Conservation (phyloP, 2,329 filamentous ascomycete genomes). For the Zymoseptoria pseudotritici region DNA sequence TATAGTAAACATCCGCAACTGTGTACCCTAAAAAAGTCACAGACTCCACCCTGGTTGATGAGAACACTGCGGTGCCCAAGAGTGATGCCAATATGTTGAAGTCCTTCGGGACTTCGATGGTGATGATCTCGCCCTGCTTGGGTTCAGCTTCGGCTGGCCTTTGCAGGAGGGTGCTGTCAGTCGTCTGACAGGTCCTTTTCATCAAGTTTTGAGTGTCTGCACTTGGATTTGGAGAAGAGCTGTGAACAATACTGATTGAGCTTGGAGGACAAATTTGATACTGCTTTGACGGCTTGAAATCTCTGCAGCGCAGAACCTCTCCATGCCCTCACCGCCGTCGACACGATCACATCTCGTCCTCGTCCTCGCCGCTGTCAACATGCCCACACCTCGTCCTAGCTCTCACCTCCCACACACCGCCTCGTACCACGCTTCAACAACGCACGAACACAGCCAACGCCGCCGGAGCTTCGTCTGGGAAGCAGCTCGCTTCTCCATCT, state of each 20-base stretch:
- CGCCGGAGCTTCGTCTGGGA: neutral
- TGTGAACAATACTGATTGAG: neutral
- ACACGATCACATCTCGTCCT: neutral
- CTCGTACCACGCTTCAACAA: neutral
- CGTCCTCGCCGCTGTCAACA: neutral
- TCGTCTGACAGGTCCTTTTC: slow-evolving; percentile 29
- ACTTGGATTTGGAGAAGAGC: slow-evolving; percentile 20
- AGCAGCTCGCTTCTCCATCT: neutral
- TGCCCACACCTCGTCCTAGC: neutral
- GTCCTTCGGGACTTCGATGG: slow-evolving; percentile 18
- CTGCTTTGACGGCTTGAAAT: neutral
- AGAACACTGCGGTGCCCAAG: slow-evolving; percentile 28
- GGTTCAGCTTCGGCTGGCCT: slow-evolving; percentile 28
- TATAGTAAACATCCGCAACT: slow-evolving; percentile 94
- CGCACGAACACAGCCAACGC: neutral
- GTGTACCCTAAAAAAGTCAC: slow-evolving; percentile 84
- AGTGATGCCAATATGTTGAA: slow-evolving; percentile 28
- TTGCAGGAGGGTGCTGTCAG: slow-evolving; percentile 27
- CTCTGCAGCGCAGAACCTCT: neutral
- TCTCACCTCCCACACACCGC: neutral
- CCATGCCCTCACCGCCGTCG: neutral
- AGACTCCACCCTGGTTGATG: slow-evolving; percentile 31
- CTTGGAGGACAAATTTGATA: neutral
- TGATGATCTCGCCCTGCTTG: slow-evolving; percentile 29
- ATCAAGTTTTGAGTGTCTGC: slow-evolving; percentile 19